Evolutionary conservation across 345 rosid genomes (phyloP), one percentile per base, ranked within the genome.

Genomic region (Gossypium longicalyx): DNA sequence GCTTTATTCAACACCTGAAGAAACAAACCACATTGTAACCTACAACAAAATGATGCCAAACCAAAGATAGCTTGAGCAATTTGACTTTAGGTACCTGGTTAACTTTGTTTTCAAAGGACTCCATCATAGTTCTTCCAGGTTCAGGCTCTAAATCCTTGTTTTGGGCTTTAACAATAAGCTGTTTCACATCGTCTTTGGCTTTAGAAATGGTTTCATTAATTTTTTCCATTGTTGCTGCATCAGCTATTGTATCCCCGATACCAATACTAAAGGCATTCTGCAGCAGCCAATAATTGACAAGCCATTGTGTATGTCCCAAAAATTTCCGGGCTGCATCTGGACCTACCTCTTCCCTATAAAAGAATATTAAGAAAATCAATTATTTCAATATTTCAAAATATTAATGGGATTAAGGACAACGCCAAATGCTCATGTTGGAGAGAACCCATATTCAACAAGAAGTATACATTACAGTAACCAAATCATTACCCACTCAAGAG

Each of bases 311-410:
- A 77, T 94, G 99, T 51, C 99, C 99, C 76, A 94, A 89, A 83
- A 94, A 94, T 76, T 93, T 94, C 74, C 99, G 90, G 67, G 99
- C 99, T 13, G 99, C 97, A 93, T 94, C 98, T 45, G 98, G 98
- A 76, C 99, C 99, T 79, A 94, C 98, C 77, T 94, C 99, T 83
- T 94, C 99, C 98, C 99, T 94, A 82, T 17, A 74, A 27, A 75
- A 41, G 67, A 20, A 56, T 7, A 9, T 10, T 16, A 25, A 71
- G 34, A 41, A 34, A 17, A 54, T 16, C 38, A 41, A 54, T 22
- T 56, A 57, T 22, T 13, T 49, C 23, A 34, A 34, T 47, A 57
- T 65, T 13, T 58, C 27, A 57, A 7, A 72, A 59, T 23, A 43
- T 72, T 43, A 19, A 57, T 43, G 27, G 74, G 11, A 34, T 29